Base-by-base conservation (phyloP, 805 yeast species). In the Yarrowia divulgata region DNA sequence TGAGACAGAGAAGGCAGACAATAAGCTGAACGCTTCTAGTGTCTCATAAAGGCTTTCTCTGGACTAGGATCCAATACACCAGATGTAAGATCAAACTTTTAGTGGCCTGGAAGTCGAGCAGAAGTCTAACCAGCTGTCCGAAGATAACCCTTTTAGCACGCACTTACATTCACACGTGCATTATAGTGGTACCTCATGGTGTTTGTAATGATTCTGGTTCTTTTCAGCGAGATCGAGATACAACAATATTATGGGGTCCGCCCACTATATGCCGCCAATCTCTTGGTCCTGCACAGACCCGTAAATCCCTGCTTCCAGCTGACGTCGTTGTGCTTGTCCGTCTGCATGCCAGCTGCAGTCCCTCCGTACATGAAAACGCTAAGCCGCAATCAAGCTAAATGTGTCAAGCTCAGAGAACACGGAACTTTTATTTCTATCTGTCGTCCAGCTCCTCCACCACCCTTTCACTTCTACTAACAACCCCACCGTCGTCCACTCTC, bases 351-450 rank as follows among this genome's bases (percentile, higher is more conserved):
- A 13, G 19, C 43, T 54, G 60, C 60, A 54, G 43, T 2, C 6
- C 16, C n/a, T 52, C 42, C 57, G 29, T 37, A 52, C 58, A 52
- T 35, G 57, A 1, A 37, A 54, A 54, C 34, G 60, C 45, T 54
- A 54, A 54, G 60, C 60, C 60, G 60, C 60, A 54, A 54, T 39
- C 60, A 3, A 39, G 60, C 60, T 54, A 35, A 34, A 35, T 35
- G 42, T 18, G 42, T 18, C 58, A 35, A 37, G 45, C 60, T 54
- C 43, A 12, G 39, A n/a, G 16, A 3, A n/a, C 58, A 19, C 49
- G 29, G 49, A 45, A 45, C 19, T 23, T 54, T 19, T 54, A 54
- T 54, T 39, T 37, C 19, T 54, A 37, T 19, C 57, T 7, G 4
- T 7, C 40, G 9, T 52, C 43, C 42, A 52, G 23, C 57, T 18